Percentiles rank a stretch among this genome's conserved stretches.
Evolutionary conservation across 257 asterid genomes (phyloP).

Genomic region (Solanum dulcamara): DNA sequence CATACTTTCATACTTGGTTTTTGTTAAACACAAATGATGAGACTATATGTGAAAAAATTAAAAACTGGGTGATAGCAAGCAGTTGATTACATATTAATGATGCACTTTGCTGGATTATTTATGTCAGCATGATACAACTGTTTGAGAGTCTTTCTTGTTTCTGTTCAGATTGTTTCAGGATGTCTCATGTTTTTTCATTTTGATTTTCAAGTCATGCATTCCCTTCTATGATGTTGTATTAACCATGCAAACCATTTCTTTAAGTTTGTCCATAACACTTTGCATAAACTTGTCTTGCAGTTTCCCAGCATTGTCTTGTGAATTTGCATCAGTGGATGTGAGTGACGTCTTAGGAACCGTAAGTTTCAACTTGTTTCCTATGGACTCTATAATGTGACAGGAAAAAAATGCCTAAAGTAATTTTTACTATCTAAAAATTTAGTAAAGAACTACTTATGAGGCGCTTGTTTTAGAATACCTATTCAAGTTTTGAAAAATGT

Average conservation of each 20-base stretch:
- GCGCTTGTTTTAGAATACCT: background rate
- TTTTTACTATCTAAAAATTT: background rate
- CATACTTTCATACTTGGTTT: background rate
- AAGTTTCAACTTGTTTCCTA: constrained; percentile 23
- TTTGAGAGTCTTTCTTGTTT: background rate
- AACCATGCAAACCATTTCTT: background rate
- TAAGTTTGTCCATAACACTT: background rate
- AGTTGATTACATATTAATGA: background rate
- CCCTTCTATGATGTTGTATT: background rate
- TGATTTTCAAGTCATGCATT: background rate
- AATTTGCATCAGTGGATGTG: constrained; percentile 94
- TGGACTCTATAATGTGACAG: background rate
- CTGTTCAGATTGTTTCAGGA: background rate
- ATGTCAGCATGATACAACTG: background rate
- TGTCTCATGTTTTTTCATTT: background rate
- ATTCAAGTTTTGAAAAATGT: background rate
- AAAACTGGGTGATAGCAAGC: background rate
- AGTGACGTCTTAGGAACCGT: constrained; percentile 95
- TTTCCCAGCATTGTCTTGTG: constrained; percentile 95
- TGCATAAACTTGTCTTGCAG: constrained; percentile 29
- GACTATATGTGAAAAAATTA: background rate
- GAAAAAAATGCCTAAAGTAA: background rate
- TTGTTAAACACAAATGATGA: background rate
- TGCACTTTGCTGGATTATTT: background rate
- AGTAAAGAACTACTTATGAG: background rate